Evolutionary conservation across 768 basidiomycete species (phyloP).

Genomic region (Paxillus ammoniavirescens): DNA sequence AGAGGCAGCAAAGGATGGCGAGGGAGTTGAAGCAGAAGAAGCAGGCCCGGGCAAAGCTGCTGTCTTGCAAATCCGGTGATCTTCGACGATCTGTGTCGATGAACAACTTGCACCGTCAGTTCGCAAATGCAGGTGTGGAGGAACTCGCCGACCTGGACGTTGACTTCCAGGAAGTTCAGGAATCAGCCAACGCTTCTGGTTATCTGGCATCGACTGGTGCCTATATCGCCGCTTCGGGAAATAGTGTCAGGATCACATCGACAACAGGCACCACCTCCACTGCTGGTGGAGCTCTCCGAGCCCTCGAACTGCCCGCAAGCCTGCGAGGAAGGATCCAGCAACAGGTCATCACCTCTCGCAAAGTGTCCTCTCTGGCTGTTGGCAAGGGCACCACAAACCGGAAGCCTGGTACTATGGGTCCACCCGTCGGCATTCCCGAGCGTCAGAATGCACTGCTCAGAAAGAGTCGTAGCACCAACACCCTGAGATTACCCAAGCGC

Average conservation of each 20-base stretch:
- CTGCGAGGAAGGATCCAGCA: slow-evolving; percentile 58
- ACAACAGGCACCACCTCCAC: slow-evolving; percentile 84
- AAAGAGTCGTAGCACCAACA: slow-evolving; percentile 82
- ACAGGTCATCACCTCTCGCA: slow-evolving; percentile 68
- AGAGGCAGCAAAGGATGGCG: slow-evolving; percentile 24
- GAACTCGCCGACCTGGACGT: slow-evolving; percentile 42
- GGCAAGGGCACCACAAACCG: slow-evolving; percentile 26
- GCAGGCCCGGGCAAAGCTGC: slow-evolving; percentile 26
- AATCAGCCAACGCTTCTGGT: slow-evolving; percentile 68
- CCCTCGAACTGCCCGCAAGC: slow-evolving; percentile 48
- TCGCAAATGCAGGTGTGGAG: slow-evolving; percentile 39
- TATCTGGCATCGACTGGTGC: slow-evolving; percentile 58
- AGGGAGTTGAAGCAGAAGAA: slow-evolving; percentile 29
- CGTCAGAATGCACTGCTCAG: slow-evolving; percentile 49
- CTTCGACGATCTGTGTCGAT: slow-evolving; percentile 74
- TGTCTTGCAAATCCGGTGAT: slow-evolving; percentile 43
- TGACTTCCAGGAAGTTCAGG: slow-evolving; percentile 35
- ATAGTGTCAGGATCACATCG: slow-evolving; percentile 91
- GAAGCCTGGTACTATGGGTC: slow-evolving; percentile 55
- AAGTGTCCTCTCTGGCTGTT: slow-evolving; percentile 33
- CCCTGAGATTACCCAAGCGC: slow-evolving; percentile 67
- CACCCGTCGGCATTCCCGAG: slow-evolving; percentile 58
- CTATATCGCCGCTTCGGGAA: slow-evolving; percentile 92
- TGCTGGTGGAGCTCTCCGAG: slow-evolving; percentile 43
- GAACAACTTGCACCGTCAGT: slow-evolving; percentile 67